Evolutionary conservation across 2,329 filamentous ascomycete species (phyloP).

Genomic region (Pseudogymnoascus sp.): DNA sequence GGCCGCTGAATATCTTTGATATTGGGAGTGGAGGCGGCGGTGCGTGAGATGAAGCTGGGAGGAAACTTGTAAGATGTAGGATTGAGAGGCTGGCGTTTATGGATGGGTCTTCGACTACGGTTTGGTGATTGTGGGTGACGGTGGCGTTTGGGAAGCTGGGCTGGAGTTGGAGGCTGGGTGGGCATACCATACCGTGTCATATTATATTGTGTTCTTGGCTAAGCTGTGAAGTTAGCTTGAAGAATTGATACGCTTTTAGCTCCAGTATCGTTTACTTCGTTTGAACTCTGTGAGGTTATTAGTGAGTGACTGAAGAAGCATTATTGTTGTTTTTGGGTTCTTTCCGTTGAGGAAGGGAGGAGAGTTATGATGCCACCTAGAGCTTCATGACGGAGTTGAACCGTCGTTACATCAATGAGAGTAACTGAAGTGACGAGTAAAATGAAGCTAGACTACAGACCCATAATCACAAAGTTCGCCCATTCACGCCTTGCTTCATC

Average conservation of each 20-base stretch:
- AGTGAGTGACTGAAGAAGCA: not conserved
- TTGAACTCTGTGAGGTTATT: not conserved
- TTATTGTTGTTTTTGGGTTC: too few relatives aligned
- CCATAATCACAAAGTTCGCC: not conserved
- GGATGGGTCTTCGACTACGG: not conserved
- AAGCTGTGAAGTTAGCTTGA: not conserved
- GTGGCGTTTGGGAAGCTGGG: not conserved
- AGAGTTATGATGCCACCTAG: too few relatives aligned
- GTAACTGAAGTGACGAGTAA: not conserved
- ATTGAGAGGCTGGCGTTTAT: not conserved
- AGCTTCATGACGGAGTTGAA: too few relatives aligned
- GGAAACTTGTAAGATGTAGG: not conserved
- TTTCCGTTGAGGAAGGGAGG: too few relatives aligned
- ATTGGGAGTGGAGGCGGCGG: not conserved
- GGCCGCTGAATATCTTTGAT: slow-evolving; percentile 24
- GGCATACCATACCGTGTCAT: not conserved
- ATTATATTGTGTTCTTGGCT: not conserved
- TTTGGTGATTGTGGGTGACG: not conserved
- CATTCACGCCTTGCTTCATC: not conserved
- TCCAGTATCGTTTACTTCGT: not conserved
- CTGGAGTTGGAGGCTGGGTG: not conserved
- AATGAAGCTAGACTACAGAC: not conserved
- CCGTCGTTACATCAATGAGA: too few relatives aligned
- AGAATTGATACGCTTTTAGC: not conserved
- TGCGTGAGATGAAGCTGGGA: not conserved